Percentiles rank a stretch among this genome's conserved stretches.
phyloP scores from a whole-genome alignment of 2,329 filamentous ascomycete genomes.

The Colletotrichum noveboracense region DNA sequence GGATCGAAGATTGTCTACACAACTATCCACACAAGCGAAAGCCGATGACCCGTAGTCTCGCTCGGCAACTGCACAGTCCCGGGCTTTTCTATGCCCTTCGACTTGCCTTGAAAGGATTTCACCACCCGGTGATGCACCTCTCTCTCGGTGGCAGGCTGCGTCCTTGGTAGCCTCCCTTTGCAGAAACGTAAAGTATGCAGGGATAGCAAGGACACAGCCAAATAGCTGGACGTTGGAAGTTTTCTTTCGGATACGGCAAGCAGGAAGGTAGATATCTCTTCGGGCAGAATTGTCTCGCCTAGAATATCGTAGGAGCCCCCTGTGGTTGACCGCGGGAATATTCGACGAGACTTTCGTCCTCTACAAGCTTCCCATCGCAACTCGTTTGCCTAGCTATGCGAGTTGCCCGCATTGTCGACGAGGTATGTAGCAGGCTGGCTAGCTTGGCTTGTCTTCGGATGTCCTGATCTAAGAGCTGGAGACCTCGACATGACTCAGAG shows the following conservation, averaged over 20 bases:
- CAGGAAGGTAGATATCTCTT: not conserved
- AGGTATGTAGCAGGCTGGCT: not conserved
- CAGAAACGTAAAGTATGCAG: not conserved
- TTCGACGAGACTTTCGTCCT: not conserved
- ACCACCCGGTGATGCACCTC: not conserved
- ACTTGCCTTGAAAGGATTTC: not conserved
- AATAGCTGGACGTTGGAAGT: not conserved
- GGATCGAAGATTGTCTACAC: not conserved
- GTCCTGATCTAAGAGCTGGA: not conserved
- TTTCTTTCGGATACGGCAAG: not conserved
- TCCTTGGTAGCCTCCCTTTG: not conserved
- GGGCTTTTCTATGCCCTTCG: not conserved
- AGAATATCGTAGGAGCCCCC: not conserved
- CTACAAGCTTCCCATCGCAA: not conserved
- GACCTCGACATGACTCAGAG: not conserved
- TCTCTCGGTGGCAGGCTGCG: not conserved
- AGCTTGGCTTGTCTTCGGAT: not conserved
- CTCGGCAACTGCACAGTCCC: not conserved
- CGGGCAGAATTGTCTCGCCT: not conserved
- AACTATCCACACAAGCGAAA: not conserved
- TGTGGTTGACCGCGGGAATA: not conserved
- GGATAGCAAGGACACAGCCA: not conserved
- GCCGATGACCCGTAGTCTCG: fast-evolving
- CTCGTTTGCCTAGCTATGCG: not conserved
- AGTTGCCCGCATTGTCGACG: not conserved